Evolutionary conservation across 2,329 filamentous ascomycete genomes (phyloP).

Genomic region (Alternaria burnsii): DNA sequence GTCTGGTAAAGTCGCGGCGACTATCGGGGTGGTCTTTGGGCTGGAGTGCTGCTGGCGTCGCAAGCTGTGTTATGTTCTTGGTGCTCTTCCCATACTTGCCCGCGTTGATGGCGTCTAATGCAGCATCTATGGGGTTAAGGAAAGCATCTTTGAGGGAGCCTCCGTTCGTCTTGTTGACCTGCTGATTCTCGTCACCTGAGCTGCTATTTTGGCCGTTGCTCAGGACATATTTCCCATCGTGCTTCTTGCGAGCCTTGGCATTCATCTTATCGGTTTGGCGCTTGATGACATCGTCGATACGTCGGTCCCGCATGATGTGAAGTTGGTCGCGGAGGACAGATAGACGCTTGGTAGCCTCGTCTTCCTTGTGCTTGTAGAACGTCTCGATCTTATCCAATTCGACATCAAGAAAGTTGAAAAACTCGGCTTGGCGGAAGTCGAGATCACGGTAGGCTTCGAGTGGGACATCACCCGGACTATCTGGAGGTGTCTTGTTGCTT

Average conservation of each 20-base stretch:
- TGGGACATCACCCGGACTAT: slow-evolving; percentile 58
- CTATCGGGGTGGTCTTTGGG: slow-evolving; percentile 41
- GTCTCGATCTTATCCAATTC: slow-evolving; percentile 91
- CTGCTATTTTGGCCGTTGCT: slow-evolving; percentile 29
- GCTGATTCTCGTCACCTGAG: slow-evolving; percentile 32
- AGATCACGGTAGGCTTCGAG: slow-evolving; percentile 69
- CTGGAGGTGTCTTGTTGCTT: slow-evolving; percentile 49
- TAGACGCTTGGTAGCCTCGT: slow-evolving; percentile 79
- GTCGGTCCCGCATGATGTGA: slow-evolving; percentile 88
- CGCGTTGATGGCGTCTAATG: slow-evolving; percentile 51
- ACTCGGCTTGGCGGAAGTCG: slow-evolving; percentile 79
- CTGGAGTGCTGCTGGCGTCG: slow-evolving; percentile 53
- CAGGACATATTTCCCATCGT: slow-evolving; percentile 21
- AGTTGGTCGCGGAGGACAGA: slow-evolving; percentile 79
- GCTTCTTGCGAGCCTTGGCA: slow-evolving; percentile 34
- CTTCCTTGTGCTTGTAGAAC: slow-evolving; percentile 89
- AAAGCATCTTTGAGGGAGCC: slow-evolving; percentile 29
- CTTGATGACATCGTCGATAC: slow-evolving; percentile 74
- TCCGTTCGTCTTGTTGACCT: slow-evolving; percentile 24
- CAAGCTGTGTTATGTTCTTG: slow-evolving; percentile 52
- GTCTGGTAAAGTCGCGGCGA: slow-evolving; percentile 55
- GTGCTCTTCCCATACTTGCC: slow-evolving; percentile 65
- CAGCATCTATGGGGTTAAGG: slow-evolving; percentile 53
- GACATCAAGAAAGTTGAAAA: slow-evolving; percentile 82
- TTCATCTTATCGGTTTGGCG: slow-evolving; percentile 51